Conservation (phyloP, 1,139 yeast genomes). For the Suhomyces bolitotheri region DNA sequence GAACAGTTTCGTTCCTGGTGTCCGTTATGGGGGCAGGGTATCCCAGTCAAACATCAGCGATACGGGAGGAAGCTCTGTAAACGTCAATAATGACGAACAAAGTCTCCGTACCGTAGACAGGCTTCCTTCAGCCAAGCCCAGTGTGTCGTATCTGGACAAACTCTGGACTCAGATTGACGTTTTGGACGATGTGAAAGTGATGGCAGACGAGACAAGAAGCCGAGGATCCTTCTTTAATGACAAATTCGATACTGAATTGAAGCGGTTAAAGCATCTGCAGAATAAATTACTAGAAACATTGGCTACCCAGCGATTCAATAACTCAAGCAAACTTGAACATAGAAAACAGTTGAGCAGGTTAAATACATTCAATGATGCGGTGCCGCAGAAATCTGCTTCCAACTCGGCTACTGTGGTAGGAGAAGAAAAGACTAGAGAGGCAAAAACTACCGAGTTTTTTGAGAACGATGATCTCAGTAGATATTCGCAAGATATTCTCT, state of each 20-base stretch:
- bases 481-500: slow-evolving; percentile 15
- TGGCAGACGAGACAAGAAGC: slow-evolving; percentile 56
- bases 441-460: slow-evolving; percentile 23
- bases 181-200: slow-evolving; percentile 71
- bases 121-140: slow-evolving; percentile 50
- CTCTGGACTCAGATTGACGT: slow-evolving; percentile 90
- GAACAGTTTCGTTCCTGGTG: slow-evolving; percentile 6
- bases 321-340: slow-evolving; percentile 13
- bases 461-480: slow-evolving; percentile 16
- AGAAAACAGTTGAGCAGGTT: slow-evolving; percentile 13
- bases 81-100: slow-evolving; percentile 16
- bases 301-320: slow-evolving; percentile 38
- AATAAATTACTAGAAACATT: slow-evolving; percentile 58
- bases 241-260: slow-evolving; percentile 57
- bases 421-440: slow-evolving; percentile 9
- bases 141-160: slow-evolving; percentile 64
- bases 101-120: slow-evolving; percentile 44
- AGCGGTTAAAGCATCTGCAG: slow-evolving; percentile 60
- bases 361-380: slow-evolving; percentile 4
- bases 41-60: slow-evolving; percentile 32
- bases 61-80: slow-evolving; percentile 9
- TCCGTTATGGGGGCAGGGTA: slow-evolving; percentile 20
- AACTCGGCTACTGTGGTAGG: neutral
- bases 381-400: slow-evolving; percentile 5
- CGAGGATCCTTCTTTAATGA: slow-evolving; percentile 64